Evolutionary conservation across 768 basidiomycete genomes (phyloP).

Genomic region (Mycena leptocephala): DNA sequence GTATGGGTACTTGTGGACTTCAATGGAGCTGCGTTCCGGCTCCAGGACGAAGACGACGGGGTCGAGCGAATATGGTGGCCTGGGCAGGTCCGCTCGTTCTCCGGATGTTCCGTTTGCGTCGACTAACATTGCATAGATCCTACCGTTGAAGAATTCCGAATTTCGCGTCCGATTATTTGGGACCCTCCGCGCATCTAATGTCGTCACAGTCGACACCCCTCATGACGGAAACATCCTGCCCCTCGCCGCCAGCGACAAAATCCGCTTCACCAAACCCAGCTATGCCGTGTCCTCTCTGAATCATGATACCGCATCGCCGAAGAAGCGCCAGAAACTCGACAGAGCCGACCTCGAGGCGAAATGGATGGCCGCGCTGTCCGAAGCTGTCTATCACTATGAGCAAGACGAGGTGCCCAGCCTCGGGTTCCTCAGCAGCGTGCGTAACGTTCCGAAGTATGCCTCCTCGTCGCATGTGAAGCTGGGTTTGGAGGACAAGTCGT

Average conservation of each 20-base stretch:
- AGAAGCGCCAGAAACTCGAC: constrained; percentile 62
- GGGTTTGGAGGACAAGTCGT: constrained; percentile 29
- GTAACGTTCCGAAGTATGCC: constrained; percentile 3
- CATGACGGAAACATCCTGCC: constrained; percentile 61
- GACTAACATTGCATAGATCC: constrained; percentile 7
- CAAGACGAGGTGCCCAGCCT: constrained; percentile 67
- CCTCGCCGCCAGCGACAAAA: constrained; percentile 48
- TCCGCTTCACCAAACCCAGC: constrained; percentile 55
- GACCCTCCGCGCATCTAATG: not conserved
- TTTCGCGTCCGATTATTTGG: constrained; percentile 45
- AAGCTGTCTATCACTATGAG: constrained; percentile 62
- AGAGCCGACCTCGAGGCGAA: constrained; percentile 49
- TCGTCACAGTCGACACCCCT: constrained; percentile 51
- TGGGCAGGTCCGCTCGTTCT: constrained; percentile 66
- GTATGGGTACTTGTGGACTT: constrained; percentile 72
- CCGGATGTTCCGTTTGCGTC: constrained; percentile 23
- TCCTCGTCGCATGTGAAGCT: constrained; percentile 24
- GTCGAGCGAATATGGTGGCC: constrained; percentile 78
- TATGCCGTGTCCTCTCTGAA: constrained; percentile 37
- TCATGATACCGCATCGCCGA: constrained; percentile 52
- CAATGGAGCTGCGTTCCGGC: constrained; percentile 51
- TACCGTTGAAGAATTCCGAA: not conserved
- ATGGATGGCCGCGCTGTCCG: constrained; percentile 67
- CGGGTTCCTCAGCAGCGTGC: constrained; percentile 42
- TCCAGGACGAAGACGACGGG: constrained; percentile 41